phyloP scores from a whole-genome alignment of 352 stramenopile species.

The Pythium brachiatum region DNA sequence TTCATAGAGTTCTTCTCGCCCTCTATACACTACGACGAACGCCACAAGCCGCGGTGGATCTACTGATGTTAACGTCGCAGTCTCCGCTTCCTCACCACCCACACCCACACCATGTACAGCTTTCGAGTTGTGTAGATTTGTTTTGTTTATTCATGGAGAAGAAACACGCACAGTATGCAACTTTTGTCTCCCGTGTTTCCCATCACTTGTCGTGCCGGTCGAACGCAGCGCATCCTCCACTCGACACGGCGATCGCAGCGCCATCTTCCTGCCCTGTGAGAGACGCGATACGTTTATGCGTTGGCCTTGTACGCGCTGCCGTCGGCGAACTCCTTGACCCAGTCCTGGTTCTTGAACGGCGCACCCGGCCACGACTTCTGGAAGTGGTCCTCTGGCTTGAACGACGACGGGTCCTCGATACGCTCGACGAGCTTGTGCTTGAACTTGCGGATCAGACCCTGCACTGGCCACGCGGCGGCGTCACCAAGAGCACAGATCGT shows the following conservation, averaged over 20 bases:
- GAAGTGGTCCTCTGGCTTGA: constrained; percentile 95
- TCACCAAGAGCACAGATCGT: constrained; percentile 99
- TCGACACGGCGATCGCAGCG: too few relatives aligned
- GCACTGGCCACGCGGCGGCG: constrained; percentile 98
- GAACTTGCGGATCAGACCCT: constrained; percentile 98
- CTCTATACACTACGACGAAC: constrained; percentile 75
- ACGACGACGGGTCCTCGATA: constrained; percentile 94
- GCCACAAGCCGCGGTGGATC: constrained; percentile 76
- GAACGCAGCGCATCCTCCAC: too few relatives aligned
- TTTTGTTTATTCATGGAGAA: constrained; percentile 24
- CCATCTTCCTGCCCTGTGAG: background rate
- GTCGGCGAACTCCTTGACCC: constrained; percentile 92
- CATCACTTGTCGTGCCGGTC: background rate
- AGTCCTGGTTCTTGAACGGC: constrained; percentile 95
- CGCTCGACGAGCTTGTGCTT: constrained; percentile 98
- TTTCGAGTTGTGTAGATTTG: background rate
- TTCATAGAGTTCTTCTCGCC: constrained; percentile 90
- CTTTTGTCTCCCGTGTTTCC: constrained; percentile 3
- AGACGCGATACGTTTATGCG: constrained; percentile 32
- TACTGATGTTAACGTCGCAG: too few relatives aligned
- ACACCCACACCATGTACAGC: background rate
- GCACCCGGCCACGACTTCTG: constrained; percentile 94
- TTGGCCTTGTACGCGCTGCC: constrained; percentile 88
- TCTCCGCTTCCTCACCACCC: too few relatives aligned
- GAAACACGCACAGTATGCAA: constrained; percentile 9